Evolutionary conservation across 352 stramenopile genomes (phyloP).

Genomic region (Thalassiosira exigua): DNA sequence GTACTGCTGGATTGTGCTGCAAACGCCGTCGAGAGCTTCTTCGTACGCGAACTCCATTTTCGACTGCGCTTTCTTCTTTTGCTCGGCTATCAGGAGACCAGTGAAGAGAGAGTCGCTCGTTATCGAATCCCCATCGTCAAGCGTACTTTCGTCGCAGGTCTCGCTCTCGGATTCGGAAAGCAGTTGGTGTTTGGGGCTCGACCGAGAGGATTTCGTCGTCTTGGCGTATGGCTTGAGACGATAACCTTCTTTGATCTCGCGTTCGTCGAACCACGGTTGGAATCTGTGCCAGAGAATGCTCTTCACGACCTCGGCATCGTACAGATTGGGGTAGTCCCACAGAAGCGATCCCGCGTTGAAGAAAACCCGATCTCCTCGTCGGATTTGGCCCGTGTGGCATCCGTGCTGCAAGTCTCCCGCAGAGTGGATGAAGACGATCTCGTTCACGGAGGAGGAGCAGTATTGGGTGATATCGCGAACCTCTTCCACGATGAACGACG

Average conservation of each 20-base stretch:
- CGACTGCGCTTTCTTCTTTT: slow-evolving; percentile 34
- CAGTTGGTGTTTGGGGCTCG: slow-evolving; percentile 8
- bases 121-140: slow-evolving; percentile 48
- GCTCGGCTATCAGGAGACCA: slow-evolving; percentile 41
- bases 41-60: slow-evolving; percentile 53
- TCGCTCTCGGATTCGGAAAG: slow-evolving; percentile 49
- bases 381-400: slow-evolving; percentile 70
- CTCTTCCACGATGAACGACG: slow-evolving; percentile 78
- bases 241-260: slow-evolving; percentile 68
- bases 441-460: slow-evolving; percentile 62
- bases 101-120: slow-evolving; percentile 47
- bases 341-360: slow-evolving; percentile 83
- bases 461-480: slow-evolving; percentile 74
- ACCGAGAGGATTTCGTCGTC: slow-evolving; percentile 8
- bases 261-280: slow-evolving; percentile 68
- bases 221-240: slow-evolving; percentile 61
- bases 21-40: slow-evolving; percentile 29
- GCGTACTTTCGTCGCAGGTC: slow-evolving; percentile 56
- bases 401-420: slow-evolving; percentile 78
- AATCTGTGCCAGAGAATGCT: slow-evolving; percentile 57
- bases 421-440: slow-evolving; percentile 81
- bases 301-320: slow-evolving; percentile 43
- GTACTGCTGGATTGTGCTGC: slow-evolving; percentile 78
- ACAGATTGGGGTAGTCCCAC: slow-evolving; percentile 63
- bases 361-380: slow-evolving; percentile 76